Conservation (phyloP, 2,329 filamentous ascomycete genomes). For the Dryadomyces quercus-mongolicae region DNA sequence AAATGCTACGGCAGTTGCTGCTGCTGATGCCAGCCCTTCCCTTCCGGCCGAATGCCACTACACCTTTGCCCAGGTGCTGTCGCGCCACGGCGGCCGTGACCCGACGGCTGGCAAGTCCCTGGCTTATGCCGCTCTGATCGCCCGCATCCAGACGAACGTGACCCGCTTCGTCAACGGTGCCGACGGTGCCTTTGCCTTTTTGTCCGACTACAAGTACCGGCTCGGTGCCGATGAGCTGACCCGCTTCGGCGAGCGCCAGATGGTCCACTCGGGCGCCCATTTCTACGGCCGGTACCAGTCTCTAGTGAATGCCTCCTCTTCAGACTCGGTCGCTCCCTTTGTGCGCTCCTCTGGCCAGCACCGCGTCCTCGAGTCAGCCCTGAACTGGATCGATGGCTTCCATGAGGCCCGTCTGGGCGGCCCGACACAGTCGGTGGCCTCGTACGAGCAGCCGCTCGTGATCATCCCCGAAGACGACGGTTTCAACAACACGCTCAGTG, state of each 20-base stretch:
- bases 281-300: slow-evolving; percentile 63
- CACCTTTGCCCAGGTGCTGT: slow-evolving; percentile 71
- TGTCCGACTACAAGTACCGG: slow-evolving; percentile 58
- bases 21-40: neutral
- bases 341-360: slow-evolving; percentile 29
- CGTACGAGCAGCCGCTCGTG: slow-evolving; percentile 31
- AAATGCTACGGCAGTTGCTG: slow-evolving; percentile 17
- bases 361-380: slow-evolving; percentile 43
- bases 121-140: slow-evolving; percentile 51
- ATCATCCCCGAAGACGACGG: slow-evolving; percentile 54
- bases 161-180: slow-evolving; percentile 27
- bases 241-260: slow-evolving; percentile 52
- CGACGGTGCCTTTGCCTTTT: slow-evolving; percentile 58
- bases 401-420: slow-evolving; percentile 37
- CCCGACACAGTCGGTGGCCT: slow-evolving; percentile 11
- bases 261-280: slow-evolving; percentile 62
- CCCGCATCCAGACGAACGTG: slow-evolving; percentile 47
- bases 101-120: slow-evolving; percentile 59
- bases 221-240: slow-evolving; percentile 44
- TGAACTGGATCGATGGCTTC: slow-evolving; percentile 66
- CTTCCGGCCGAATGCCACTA: slow-evolving; percentile 46
- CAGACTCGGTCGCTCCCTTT: slow-evolving; percentile 31
- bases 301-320: slow-evolving; percentile 27
- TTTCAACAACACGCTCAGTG: slow-evolving; percentile 73
- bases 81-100: slow-evolving; percentile 73